Evolutionary conservation across 768 basidiomycete species (phyloP), one percentile per base, ranked within the genome.

Genomic region (Agaricus blazei): DNA sequence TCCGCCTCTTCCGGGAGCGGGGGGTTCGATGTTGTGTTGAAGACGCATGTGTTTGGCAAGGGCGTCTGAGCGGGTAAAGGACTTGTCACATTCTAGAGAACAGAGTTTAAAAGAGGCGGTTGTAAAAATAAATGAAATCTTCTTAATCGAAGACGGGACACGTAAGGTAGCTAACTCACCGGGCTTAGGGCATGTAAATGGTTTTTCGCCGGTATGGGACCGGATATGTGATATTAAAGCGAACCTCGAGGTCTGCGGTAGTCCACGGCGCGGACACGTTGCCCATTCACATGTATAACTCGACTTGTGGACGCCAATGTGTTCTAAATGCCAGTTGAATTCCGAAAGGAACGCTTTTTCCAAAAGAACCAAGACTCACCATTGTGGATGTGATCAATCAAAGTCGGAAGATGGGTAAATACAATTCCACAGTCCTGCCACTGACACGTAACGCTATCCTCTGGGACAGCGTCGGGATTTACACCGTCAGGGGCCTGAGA

Each of bases 131-230:
- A 52, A 52, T 49, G 51, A 56, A 43, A n/a, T 19, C 31, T 44
- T 44, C 40, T 51, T 51, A 43, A 52, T 54, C 47, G 50, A 54
- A 51, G 51, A 41, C 19, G n/a, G 47, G 38, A 52, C 44, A 55
- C 54, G 54, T 56, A 45, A 54, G 12, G 41, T 38, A 51, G 44
- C 12, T 23, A 42, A 67, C 85, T 62, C 57, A 89, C 93, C 93
- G 65, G 90, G 85, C 56, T 82, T 75, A 9, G 83, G 70, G 65
- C 94, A 98, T 24, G 80, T 84, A 65, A 93, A 97, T 0, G 93
- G 94, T 64, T 93, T 93, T 70, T 98, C 94, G 51, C 94, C 94
- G 0, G 94, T 96, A 67, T 98, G 94, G 9, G 88, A 90, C 31
- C 94, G 83, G 47, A 93, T 82, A 67, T 98, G 94, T 3, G 91